Percentiles rank a stretch among this genome's conserved stretches.
Evolutionary conservation across 176 grass and related monocot species (phyloP).

Genomic region (Musa troglodytarum): DNA sequence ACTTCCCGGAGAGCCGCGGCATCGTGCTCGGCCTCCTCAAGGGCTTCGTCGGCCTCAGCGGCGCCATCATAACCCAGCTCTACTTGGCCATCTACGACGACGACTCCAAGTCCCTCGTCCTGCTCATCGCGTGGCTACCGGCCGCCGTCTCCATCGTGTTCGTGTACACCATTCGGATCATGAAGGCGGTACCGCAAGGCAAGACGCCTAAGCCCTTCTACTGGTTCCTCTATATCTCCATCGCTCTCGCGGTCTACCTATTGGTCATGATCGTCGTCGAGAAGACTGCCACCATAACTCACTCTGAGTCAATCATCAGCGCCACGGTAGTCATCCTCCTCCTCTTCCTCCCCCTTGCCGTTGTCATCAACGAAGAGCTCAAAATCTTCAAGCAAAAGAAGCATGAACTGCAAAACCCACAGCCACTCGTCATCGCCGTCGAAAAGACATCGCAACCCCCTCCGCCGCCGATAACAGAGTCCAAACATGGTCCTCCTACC

Average conservation of each 20-base stretch:
- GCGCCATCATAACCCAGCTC: slow-evolving; percentile 27
- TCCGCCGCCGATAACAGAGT: neutral
- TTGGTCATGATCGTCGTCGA: slow-evolving; percentile 55
- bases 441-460: neutral
- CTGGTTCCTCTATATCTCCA: slow-evolving; percentile 76
- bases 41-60: slow-evolving; percentile 30
- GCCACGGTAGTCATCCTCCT: slow-evolving; percentile 39
- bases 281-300: slow-evolving; percentile 33
- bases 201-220: slow-evolving; percentile 38
- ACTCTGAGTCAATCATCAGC: slow-evolving; percentile 20
- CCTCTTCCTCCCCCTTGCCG: slow-evolving; percentile 48
- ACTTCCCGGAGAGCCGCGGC: slow-evolving; percentile 74
- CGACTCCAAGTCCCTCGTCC: slow-evolving; percentile 72
- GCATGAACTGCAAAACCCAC: neutral
- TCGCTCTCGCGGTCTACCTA: slow-evolving; percentile 51
- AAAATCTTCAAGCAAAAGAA: slow-evolving; percentile 23
- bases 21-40: slow-evolving; percentile 50
- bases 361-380: slow-evolving; percentile 55
- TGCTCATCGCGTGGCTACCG: slow-evolving; percentile 69
- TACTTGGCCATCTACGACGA: slow-evolving; percentile 48
- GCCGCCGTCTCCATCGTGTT: slow-evolving; percentile 59
- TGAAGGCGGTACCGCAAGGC: slow-evolving; percentile 13
- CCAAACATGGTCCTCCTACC: neutral
- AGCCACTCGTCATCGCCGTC: slow-evolving; percentile 21
- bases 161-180: slow-evolving; percentile 62